Evolutionary conservation across 169 alveolate genomes (phyloP).

Genomic region (Perkinsus chesapeaki): DNA sequence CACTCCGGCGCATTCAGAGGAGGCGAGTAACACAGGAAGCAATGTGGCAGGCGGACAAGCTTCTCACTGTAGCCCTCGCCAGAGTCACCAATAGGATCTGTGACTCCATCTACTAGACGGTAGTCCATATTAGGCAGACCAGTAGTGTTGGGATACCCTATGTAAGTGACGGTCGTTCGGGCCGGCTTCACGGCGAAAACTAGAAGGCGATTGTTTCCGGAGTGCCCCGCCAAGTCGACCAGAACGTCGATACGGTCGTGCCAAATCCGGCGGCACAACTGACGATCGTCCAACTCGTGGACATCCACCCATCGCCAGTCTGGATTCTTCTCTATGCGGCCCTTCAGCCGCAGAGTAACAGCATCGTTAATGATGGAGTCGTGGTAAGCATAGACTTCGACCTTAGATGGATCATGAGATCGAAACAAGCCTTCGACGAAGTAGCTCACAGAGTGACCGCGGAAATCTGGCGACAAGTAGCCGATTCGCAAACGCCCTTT

Average conservation of each 20-base stretch:
- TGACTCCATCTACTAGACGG: constrained; percentile 49
- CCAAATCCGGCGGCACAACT: constrained; percentile 42
- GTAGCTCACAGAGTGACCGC: constrained; percentile 37
- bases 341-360: constrained; percentile 19
- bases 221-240: constrained; percentile 68
- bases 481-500: constrained; percentile 18
- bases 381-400: constrained; percentile 33
- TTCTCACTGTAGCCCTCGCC: constrained; percentile 40
- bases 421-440: constrained; percentile 32
- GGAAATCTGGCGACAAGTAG: constrained; percentile 38
- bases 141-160: constrained; percentile 68
- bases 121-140: constrained; percentile 60
- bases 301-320: constrained; percentile 36
- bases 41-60: constrained; percentile 50
- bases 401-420: constrained; percentile 25
- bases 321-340: not conserved
- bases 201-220: constrained; percentile 57
- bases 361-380: constrained; percentile 34
- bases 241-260: constrained; percentile 55
- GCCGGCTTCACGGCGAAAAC: constrained; percentile 59
- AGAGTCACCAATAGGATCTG: constrained; percentile 37
- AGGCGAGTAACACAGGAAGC: constrained; percentile 54
- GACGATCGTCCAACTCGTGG: constrained; percentile 32
- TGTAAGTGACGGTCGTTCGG: constrained; percentile 47
- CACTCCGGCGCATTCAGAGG: constrained; percentile 25